Percentiles rank a stretch among this genome's conserved stretches.
Evolutionary conservation across 306 rosid genomes (phyloP).

Genomic region (Trifolium fragiferum): DNA sequence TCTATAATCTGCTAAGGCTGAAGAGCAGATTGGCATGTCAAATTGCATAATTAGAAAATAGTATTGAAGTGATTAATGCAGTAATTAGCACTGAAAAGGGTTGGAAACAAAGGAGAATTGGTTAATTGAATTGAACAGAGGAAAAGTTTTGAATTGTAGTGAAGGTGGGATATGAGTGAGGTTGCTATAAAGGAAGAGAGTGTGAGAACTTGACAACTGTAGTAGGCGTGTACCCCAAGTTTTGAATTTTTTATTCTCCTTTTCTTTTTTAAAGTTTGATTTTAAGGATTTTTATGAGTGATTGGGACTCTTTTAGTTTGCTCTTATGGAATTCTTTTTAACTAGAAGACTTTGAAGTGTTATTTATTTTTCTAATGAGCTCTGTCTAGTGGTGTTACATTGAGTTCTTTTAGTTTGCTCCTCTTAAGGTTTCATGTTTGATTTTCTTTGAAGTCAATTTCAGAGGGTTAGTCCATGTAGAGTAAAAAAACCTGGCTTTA

Average conservation of each 20-base stretch:
- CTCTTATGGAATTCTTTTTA: too few relatives aligned
- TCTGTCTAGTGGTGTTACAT: too few relatives aligned
- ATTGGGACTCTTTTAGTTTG: too few relatives aligned
- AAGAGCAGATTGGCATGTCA: background rate
- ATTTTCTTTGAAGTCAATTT: too few relatives aligned
- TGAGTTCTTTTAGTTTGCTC: too few relatives aligned
- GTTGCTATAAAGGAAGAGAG: background rate
- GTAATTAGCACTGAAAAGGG: background rate
- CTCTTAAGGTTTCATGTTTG: too few relatives aligned
- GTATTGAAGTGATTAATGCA: background rate
- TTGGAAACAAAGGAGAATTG: background rate
- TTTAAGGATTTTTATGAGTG: background rate
- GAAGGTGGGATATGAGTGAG: background rate
- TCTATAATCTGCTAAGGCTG: background rate
- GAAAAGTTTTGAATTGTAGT: background rate
- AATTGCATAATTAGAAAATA: background rate
- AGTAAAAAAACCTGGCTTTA: too few relatives aligned
- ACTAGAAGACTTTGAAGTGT: too few relatives aligned
- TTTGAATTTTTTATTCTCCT: background rate
- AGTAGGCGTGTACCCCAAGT: background rate
- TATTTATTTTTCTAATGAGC: too few relatives aligned
- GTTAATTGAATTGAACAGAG: background rate
- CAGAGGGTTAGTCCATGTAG: too few relatives aligned
- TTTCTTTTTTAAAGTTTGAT: background rate
- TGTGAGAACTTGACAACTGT: conserved; percentile 8